Evolutionary conservation across 2,329 filamentous ascomycete species (phyloP).

Genomic region (Trichophyton benhamiae): DNA sequence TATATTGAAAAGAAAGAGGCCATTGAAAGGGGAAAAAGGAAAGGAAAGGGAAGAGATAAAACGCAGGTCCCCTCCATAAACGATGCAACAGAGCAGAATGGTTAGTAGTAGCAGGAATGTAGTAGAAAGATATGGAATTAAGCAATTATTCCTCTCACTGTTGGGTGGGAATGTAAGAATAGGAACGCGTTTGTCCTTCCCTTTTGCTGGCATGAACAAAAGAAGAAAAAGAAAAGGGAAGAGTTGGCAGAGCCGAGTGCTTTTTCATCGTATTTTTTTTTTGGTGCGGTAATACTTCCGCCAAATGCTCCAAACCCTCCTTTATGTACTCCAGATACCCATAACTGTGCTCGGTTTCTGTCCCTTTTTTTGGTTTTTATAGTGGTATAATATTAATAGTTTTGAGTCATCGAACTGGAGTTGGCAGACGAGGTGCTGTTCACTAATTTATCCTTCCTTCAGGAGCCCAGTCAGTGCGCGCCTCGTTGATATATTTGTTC

Average conservation of each 20-base stretch:
- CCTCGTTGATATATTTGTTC: slow-evolving; percentile 14
- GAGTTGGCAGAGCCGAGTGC: neutral
- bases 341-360: neutral
- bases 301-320: slow-evolving; percentile 2
- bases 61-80: neutral
- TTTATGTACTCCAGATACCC: neutral
- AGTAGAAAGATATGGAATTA: neutral
- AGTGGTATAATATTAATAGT: neutral
- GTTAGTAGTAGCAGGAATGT: neutral
- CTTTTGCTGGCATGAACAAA: neutral
- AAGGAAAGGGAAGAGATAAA: neutral
- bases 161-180: neutral
- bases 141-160: neutral
- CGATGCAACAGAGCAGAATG: neutral
- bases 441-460: neutral
- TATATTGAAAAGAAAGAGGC: neutral
- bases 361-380: neutral
- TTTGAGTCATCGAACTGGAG: neutral
- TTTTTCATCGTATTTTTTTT: slow-evolving; percentile 1
- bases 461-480: neutral
- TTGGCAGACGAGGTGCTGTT: neutral
- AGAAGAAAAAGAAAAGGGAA: neutral
- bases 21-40: neutral
- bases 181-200: neutral
- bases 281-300: neutral